Percentiles rank a stretch among this genome's conserved stretches.
Evolutionary conservation across 345 rosid genomes (phyloP).

Genomic region (Arabis hirsuta): DNA sequence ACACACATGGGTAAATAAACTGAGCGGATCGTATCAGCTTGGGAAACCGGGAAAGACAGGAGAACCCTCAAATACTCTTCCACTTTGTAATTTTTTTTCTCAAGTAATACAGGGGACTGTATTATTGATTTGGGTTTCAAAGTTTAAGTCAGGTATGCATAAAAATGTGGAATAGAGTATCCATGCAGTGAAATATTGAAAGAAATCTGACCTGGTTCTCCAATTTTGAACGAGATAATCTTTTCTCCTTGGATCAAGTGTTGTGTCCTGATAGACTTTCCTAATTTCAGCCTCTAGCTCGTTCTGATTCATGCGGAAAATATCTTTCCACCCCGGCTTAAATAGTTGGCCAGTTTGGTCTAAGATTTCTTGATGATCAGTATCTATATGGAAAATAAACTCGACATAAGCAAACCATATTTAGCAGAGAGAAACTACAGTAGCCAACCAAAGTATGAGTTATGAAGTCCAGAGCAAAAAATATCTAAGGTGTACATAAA

Average conservation of each 20-base stretch:
- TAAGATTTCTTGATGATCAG: constrained; percentile 61
- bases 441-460: constrained; percentile 23
- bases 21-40: not conserved
- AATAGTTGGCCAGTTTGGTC: constrained; percentile 74
- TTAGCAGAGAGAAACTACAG: constrained; percentile 19
- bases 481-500: constrained; percentile 12
- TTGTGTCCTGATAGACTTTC: constrained; percentile 82
- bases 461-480: constrained; percentile 27
- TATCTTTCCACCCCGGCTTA: constrained; percentile 98
- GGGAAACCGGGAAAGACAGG: constrained; percentile 10
- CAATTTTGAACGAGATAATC: constrained; percentile 84
- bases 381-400: constrained; percentile 44
- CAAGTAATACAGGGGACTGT: constrained; percentile 14
- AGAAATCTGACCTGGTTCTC: constrained; percentile 65
- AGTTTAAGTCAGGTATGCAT: constrained; percentile 6
- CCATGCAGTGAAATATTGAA: constrained; percentile 57
- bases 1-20: not conserved
- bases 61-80: constrained; percentile 6
- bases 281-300: constrained; percentile 91
- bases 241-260: constrained; percentile 93
- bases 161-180: constrained; percentile 12
- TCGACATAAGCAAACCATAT: constrained; percentile 37
- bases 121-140: not conserved
- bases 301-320: constrained; percentile 91
- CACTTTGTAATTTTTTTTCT: not conserved